A percentile compares a stretch with the other conserved stretches of the same genome.
phyloP scores from a whole-genome alignment of 2,329 filamentous ascomycete genomes.

The Fusarium miscanthi region DNA sequence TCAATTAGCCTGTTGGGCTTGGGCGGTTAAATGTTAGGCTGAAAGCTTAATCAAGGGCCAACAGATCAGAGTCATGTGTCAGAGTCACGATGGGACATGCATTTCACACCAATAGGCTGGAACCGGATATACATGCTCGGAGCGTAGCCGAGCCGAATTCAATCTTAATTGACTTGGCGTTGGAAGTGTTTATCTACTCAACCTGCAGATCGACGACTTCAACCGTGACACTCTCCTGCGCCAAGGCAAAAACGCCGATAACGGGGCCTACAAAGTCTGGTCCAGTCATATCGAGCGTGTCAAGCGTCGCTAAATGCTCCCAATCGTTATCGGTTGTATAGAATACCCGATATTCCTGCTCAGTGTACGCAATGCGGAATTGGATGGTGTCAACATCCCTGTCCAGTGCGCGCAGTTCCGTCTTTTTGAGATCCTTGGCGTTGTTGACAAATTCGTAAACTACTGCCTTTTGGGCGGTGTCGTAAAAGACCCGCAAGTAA shows the following conservation, averaged over 20 bases:
- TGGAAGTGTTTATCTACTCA: neutral
- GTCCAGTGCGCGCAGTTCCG: neutral
- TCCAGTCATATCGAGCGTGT: slow-evolving; percentile 13
- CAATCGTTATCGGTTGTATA: neutral
- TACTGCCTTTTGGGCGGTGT: neutral
- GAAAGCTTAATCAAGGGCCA: slow-evolving; percentile 14
- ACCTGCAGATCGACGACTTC: slow-evolving; percentile 6
- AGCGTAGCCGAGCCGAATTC: neutral
- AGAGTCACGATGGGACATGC: neutral
- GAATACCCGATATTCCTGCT: neutral
- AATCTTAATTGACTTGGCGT: neutral
- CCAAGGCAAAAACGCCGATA: slow-evolving; percentile 15
- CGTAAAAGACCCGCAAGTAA: neutral
- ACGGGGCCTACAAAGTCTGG: slow-evolving; percentile 23
- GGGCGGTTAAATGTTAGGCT: slow-evolving; percentile 6
- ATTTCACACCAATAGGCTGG: neutral
- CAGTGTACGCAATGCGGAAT: slow-evolving; percentile 12
- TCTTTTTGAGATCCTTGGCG: slow-evolving; percentile 5
- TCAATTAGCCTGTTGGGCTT: neutral
- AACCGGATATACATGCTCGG: neutral
- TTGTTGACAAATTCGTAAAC: neutral
- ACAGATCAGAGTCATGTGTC: slow-evolving; percentile 6
- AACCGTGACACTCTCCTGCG: neutral
- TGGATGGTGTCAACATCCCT: neutral
- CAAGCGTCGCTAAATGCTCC: slow-evolving; percentile 3